Conservation (phyloP, 2,329 filamentous ascomycete species). For the Tolypocladium guangdongense region DNA sequence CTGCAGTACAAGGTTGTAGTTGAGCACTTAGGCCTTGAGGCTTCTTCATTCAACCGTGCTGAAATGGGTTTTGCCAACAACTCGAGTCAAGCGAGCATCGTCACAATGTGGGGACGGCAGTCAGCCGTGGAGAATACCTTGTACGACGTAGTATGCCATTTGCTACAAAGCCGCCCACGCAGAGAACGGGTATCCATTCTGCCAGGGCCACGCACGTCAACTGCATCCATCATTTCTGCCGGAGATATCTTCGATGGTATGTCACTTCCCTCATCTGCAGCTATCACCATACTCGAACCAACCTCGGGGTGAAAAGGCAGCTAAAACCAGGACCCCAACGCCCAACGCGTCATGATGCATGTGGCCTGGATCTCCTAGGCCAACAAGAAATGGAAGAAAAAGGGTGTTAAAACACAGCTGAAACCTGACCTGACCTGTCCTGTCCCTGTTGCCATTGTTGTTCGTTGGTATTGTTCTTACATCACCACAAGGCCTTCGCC, state of each 20-base stretch:
- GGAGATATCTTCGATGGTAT: neutral
- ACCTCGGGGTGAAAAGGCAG: neutral
- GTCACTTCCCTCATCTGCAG: neutral
- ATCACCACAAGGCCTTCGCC: conserved; percentile 3
- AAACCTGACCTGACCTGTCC: neutral
- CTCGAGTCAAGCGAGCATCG: no score
- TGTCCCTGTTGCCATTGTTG: neutral
- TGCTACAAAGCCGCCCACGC: neutral
- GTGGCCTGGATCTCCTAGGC: neutral
- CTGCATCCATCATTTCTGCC: neutral
- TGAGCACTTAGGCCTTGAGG: no score
- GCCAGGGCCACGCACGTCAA: neutral
- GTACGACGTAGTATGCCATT: neutral
- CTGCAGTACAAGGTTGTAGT: no score
- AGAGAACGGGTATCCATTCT: neutral
- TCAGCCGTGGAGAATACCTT: no score
- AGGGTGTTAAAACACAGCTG: neutral
- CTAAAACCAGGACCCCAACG: neutral
- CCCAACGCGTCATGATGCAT: conserved; percentile 1
- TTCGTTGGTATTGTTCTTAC: conserved; percentile 4
- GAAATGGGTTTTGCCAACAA: no score
- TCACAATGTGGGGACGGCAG: no score
- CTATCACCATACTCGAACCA: neutral
- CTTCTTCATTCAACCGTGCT: no score
- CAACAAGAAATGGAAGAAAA: conserved; percentile 14